These are phyloP conservation scores for Sphaerulina vaccinii DNA, from an alignment of 2,329 filamentous ascomycete genomes.

Conservation along the genomic window DNA sequence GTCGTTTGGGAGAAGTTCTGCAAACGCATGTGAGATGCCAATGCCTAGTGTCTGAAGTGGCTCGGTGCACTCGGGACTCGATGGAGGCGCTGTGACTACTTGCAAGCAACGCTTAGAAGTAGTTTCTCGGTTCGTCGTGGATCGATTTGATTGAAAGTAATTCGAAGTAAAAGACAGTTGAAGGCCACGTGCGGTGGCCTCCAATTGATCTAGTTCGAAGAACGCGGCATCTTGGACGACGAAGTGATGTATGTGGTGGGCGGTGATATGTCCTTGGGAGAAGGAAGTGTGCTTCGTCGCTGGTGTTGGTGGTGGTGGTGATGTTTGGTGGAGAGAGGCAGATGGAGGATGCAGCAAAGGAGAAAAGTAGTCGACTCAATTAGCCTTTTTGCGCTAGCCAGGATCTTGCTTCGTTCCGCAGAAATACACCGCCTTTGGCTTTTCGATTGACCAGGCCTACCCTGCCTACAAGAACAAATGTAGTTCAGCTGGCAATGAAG, in stretches of 20 bases:
- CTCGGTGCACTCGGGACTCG: not conserved
- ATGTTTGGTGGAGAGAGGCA: constrained; percentile 8
- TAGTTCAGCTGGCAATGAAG: not conserved
- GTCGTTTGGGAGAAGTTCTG: constrained; percentile 18
- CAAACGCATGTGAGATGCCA: constrained; percentile 20
- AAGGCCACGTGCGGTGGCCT: constrained; percentile 29
- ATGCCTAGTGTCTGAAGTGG: constrained; percentile 16
- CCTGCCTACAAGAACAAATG: not conserved
- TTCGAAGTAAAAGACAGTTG: constrained; percentile 37
- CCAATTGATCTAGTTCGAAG: constrained; percentile 40
- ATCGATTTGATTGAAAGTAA: constrained; percentile 26
- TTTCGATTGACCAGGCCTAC: not conserved
- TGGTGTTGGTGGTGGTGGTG: constrained; percentile 9
- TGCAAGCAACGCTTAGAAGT: constrained; percentile 27
- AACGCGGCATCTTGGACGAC: constrained; percentile 39
- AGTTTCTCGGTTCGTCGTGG: constrained; percentile 28
- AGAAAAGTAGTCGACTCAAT: constrained; percentile 2
- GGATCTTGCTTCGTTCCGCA: too few species aligned
- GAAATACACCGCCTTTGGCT: constrained; percentile 6
- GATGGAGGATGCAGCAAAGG: too few species aligned
- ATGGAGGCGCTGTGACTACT: constrained; percentile 20
- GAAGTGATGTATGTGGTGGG: constrained; percentile 29
- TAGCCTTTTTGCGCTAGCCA: constrained; percentile 8
- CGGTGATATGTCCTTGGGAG: constrained; percentile 14
- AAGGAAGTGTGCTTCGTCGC: constrained; percentile 26